A percentile compares a stretch with the other conserved stretches of the same genome.
These are phyloP conservation scores for Candida easanensis DNA, from an alignment of 805 yeast species.

Conservation along the genomic window DNA sequence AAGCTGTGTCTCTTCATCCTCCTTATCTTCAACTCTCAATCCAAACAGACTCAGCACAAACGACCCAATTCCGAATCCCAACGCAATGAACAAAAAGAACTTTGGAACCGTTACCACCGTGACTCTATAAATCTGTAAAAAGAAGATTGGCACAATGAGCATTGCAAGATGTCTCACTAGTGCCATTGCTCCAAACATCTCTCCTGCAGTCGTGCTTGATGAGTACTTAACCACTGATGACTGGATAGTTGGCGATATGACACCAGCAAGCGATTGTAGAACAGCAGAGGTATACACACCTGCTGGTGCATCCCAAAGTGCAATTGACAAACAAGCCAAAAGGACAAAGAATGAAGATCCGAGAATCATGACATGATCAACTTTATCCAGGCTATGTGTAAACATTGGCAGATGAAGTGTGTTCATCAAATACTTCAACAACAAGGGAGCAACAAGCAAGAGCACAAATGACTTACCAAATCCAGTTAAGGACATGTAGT, in stretches of 20 bases:
- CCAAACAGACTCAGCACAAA: neutral
- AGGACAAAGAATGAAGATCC: constrained; percentile 8
- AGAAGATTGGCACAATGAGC: constrained; percentile 18
- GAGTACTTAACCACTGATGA: constrained; percentile 17
- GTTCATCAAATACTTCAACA: neutral
- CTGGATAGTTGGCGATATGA: constrained; percentile 21
- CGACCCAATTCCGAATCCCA: neutral
- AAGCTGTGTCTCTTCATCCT: too few species aligned
- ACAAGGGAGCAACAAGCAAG: constrained; percentile 15
- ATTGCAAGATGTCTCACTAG: constrained; percentile 20
- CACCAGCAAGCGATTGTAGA: constrained; percentile 18
- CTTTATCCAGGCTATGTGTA: neutral
- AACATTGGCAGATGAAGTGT: neutral
- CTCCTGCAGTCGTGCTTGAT: constrained; percentile 19
- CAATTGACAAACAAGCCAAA: constrained; percentile 1
- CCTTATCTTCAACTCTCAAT: neutral
- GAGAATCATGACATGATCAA: constrained; percentile 2
- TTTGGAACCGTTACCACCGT: constrained; percentile 5
- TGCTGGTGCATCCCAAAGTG: neutral
- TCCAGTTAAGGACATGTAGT: constrained; percentile 25
- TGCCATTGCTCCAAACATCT: constrained; percentile 25
- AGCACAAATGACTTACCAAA: constrained; percentile 23
- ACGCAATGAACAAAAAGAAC: neutral
- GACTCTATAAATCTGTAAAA: constrained; percentile 16
- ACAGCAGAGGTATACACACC: constrained; percentile 15